Evolutionary conservation across 2,329 filamentous ascomycete species (phyloP).

Genomic region (Fusarium pseudograminearum): DNA sequence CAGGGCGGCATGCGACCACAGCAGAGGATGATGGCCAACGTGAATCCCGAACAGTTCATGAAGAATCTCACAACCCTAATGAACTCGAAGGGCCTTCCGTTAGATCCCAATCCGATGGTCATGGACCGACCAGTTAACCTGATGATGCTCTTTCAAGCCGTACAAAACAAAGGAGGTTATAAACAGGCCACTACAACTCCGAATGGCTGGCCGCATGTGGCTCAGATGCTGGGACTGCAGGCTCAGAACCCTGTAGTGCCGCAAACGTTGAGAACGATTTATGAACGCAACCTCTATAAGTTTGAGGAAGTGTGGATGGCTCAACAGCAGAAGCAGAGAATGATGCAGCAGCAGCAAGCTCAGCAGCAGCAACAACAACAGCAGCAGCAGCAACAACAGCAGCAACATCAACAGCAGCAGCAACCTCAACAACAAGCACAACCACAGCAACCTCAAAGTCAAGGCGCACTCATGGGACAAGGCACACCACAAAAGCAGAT

Average conservation of each 20-base stretch:
- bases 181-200: conserved; percentile 76
- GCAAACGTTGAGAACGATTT: conserved; percentile 77
- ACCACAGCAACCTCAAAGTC: conserved; percentile 44
- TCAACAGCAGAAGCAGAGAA: conserved; percentile 66
- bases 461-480: conserved; percentile 45
- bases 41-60: conserved; percentile 76
- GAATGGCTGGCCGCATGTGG: conserved; percentile 80
- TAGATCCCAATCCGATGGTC: conserved; percentile 80
- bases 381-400: not conserved
- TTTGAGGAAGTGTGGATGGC: conserved; percentile 79
- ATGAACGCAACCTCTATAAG: conserved; percentile 78
- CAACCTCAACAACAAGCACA: conserved; percentile 48
- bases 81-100: conserved; percentile 75
- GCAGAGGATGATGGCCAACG: conserved; percentile 56
- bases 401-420: conserved; percentile 45
- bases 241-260: conserved; percentile 75
- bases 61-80: conserved; percentile 84
- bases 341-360: conserved; percentile 62
- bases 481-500: conserved; percentile 53
- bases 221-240: conserved; percentile 72
- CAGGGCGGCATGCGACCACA: conserved; percentile 65
- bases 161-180: conserved; percentile 81
- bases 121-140: conserved; percentile 80
- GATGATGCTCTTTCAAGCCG: conserved; percentile 80
- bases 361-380: conserved; percentile 53